Evolutionary conservation across 768 basidiomycete species (phyloP).

Genomic region (Boletus rubescentipes): DNA sequence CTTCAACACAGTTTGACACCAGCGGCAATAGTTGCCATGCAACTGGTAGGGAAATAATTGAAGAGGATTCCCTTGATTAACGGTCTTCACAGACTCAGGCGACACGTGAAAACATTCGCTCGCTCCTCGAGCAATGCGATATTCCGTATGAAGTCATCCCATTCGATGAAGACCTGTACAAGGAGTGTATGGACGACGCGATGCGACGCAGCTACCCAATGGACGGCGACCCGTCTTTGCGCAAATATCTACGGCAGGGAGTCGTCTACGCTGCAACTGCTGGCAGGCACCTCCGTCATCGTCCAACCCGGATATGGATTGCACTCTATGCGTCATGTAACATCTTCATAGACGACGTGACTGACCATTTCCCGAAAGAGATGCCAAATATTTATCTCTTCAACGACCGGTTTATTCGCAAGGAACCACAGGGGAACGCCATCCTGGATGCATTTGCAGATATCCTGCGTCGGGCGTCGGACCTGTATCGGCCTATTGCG

Average conservation of each 20-base stretch:
- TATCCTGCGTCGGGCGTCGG: slow-evolving; percentile 29
- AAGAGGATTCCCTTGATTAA: background rate
- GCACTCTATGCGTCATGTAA: slow-evolving; percentile 40
- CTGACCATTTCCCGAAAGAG: slow-evolving; percentile 23
- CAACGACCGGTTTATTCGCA: slow-evolving; percentile 31
- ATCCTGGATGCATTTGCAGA: slow-evolving; percentile 36
- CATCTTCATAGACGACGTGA: slow-evolving; percentile 38
- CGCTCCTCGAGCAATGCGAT: slow-evolving; percentile 15
- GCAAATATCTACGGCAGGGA: slow-evolving; percentile 32
- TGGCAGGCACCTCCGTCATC: slow-evolving; percentile 29
- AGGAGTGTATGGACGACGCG: slow-evolving; percentile 25
- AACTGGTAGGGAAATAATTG: slow-evolving; percentile 4
- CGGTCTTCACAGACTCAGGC: slow-evolving; percentile 3
- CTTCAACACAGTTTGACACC: background rate
- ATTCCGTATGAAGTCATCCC: slow-evolving; percentile 9
- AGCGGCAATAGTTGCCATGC: background rate
- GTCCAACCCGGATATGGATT: slow-evolving; percentile 27
- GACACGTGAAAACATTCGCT: slow-evolving; percentile 14
- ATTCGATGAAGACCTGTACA: slow-evolving; percentile 13
- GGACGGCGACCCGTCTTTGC: slow-evolving; percentile 19
- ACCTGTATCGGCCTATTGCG: slow-evolving; percentile 27
- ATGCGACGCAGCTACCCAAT: slow-evolving; percentile 24
- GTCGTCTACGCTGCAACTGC: slow-evolving; percentile 26
- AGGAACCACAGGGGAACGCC: slow-evolving; percentile 28
- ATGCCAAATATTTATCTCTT: slow-evolving; percentile 32